Conservation (phyloP, 768 basidiomycete genomes). For the Boletus tomentosulus region DNA sequence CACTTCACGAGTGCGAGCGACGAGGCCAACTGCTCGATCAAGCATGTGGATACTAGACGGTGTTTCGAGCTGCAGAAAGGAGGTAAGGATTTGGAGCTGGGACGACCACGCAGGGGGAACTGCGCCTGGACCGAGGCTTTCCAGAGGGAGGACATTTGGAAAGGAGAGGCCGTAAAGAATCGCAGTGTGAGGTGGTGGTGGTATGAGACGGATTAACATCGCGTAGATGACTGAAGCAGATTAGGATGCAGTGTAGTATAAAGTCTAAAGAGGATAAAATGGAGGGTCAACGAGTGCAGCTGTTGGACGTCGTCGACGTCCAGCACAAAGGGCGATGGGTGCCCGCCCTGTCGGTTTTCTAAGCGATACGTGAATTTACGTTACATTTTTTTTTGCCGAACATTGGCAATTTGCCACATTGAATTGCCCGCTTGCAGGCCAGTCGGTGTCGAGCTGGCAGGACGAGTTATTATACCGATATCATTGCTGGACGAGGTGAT, state of each 20-base stretch:
- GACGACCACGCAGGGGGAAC: slow-evolving; percentile 51
- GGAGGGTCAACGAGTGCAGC: slow-evolving; percentile 3
- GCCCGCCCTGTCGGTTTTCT: slow-evolving; percentile 27
- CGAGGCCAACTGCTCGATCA: slow-evolving; percentile 56
- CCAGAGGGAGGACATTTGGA: slow-evolving; percentile 35
- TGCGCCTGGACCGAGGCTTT: slow-evolving; percentile 31
- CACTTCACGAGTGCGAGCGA: slow-evolving; percentile 54
- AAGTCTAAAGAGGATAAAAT: slow-evolving; percentile 13
- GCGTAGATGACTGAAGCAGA: slow-evolving; percentile 9
- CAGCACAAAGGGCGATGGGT: slow-evolving; percentile 20
- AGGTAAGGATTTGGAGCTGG: slow-evolving; percentile 47
- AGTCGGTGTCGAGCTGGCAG: too few species aligned
- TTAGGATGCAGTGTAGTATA: slow-evolving; percentile 26
- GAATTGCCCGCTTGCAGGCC: neutral
- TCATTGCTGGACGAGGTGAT: neutral
- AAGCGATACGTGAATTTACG: slow-evolving; percentile 31
- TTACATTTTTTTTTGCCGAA: slow-evolving; percentile 18
- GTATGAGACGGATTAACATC: slow-evolving; percentile 59
- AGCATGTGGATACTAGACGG: slow-evolving; percentile 53
- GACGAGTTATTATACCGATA: too few species aligned
- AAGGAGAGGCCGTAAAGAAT: slow-evolving; percentile 60
- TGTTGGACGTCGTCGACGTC: slow-evolving; percentile 28
- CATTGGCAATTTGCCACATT: slow-evolving; percentile 2
- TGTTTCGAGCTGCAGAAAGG: slow-evolving; percentile 48
- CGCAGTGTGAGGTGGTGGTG: slow-evolving; percentile 42